These are phyloP conservation scores for Kwoniella shivajii DNA, from an alignment of 1,284 basidiomycete genomes.

Conservation along the genomic window DNA sequence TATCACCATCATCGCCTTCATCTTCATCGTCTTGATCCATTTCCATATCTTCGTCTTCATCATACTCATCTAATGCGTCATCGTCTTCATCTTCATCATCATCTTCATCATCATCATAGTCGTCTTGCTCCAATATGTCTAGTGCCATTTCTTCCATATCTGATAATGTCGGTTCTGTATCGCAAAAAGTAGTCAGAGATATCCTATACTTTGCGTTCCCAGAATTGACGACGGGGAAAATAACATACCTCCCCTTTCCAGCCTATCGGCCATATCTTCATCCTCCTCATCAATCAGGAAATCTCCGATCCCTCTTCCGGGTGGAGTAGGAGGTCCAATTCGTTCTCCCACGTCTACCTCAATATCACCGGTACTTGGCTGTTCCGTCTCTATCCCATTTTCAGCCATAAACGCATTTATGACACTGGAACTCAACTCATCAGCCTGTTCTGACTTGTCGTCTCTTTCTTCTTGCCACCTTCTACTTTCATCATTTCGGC, in stretches of 20 bases:
- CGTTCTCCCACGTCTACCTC: too few species aligned
- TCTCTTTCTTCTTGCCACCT: too few species aligned
- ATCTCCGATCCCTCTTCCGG: not conserved
- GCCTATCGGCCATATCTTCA: not conserved
- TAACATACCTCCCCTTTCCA: not conserved
- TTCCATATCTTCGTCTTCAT: conserved; percentile 55
- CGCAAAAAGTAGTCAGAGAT: too few species aligned
- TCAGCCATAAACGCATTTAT: too few species aligned
- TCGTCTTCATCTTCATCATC: not conserved
- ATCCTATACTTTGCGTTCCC: too few species aligned
- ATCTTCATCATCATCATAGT: conserved; percentile 12
- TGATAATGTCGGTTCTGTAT: conserved; percentile 3
- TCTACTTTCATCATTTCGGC: too few species aligned
- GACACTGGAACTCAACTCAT: too few species aligned
- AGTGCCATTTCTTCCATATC: conserved; percentile 8
- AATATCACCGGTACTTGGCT: too few species aligned
- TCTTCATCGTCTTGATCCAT: conserved; percentile 35
- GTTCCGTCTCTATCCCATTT: too few species aligned
- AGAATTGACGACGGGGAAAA: not conserved
- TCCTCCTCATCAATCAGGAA: not conserved
- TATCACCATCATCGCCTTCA: conserved; percentile 44
- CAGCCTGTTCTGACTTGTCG: too few species aligned
- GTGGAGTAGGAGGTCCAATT: not conserved
- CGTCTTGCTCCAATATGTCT: conserved; percentile 3
- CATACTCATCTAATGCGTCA: conserved; percentile 59